Conservation (phyloP, 2,329 filamentous ascomycete genomes). For the Sporothrix phasma region DNA sequence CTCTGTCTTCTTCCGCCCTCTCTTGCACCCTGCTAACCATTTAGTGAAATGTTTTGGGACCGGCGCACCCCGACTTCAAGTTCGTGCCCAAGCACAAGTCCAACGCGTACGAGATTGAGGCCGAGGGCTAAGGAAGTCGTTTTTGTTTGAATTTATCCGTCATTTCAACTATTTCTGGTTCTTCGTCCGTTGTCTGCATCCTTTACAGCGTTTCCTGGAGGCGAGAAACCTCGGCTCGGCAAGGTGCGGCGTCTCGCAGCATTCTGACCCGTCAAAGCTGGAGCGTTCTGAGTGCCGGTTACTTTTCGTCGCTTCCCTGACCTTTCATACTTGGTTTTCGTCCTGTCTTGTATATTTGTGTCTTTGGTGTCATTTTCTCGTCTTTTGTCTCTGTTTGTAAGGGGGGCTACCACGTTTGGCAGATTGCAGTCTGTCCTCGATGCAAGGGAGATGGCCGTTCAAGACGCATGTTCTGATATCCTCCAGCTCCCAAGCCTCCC, state of each 20-base stretch:
- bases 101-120: conserved; percentile 77
- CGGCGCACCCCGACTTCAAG: conserved; percentile 78
- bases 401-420: background rate
- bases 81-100: conserved; percentile 98
- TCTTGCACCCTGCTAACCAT: background rate
- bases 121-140: conserved; percentile 8
- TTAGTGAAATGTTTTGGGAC: conserved; percentile 95
- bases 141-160: background rate
- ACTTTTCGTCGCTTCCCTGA: background rate
- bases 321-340: background rate
- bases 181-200: background rate
- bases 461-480: background rate
- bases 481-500: background rate
- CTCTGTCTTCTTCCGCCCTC: too few species aligned
- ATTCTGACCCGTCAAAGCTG: background rate
- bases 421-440: background rate
- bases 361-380: background rate
- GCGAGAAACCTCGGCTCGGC: background rate
- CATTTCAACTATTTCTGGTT: too few species aligned
- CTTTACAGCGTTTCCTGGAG: background rate
- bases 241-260: background rate
- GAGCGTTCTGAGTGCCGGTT: background rate
- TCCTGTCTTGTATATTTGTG: background rate
- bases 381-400: background rate
- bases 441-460: background rate